Conservation (phyloP, 768 basidiomycete genomes). For the Lentinula sp. region DNA sequence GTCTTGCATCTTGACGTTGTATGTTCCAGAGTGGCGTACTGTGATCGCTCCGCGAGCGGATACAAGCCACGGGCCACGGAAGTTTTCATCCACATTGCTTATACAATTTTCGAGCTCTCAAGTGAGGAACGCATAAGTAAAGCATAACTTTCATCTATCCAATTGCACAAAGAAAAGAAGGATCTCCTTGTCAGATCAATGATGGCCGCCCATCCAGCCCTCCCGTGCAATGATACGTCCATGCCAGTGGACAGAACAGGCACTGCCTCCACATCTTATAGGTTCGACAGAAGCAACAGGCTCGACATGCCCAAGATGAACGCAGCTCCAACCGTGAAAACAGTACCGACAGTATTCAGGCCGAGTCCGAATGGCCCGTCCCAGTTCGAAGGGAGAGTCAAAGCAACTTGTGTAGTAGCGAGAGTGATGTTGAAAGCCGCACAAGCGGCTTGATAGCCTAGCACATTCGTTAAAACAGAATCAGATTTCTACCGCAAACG, state of each 20-base stretch:
- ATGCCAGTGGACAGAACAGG: not conserved
- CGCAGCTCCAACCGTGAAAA: constrained; percentile 36
- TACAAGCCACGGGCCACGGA: too few relatives aligned
- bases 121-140: not conserved
- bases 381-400: constrained; percentile 33
- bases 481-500: not conserved
- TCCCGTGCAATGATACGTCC: not conserved
- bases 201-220: not conserved
- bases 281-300: constrained; percentile 47
- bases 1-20: too few relatives aligned
- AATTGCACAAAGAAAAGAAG: not conserved
- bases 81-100: too few relatives aligned
- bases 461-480: constrained; percentile 6
- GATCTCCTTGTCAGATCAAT: not conserved
- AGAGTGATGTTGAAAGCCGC: constrained; percentile 29
- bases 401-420: constrained; percentile 27
- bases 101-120: not conserved
- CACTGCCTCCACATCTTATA: constrained; percentile 16
- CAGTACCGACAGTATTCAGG: constrained; percentile 38
- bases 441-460: constrained; percentile 57
- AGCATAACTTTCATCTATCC: not conserved
- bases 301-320: constrained; percentile 42
- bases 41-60: too few relatives aligned
- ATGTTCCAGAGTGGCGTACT: too few relatives aligned
- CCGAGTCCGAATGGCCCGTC: constrained; percentile 20